Conservation (phyloP, 495 filamentous ascomycete species). For the Cercophora samala region DNA sequence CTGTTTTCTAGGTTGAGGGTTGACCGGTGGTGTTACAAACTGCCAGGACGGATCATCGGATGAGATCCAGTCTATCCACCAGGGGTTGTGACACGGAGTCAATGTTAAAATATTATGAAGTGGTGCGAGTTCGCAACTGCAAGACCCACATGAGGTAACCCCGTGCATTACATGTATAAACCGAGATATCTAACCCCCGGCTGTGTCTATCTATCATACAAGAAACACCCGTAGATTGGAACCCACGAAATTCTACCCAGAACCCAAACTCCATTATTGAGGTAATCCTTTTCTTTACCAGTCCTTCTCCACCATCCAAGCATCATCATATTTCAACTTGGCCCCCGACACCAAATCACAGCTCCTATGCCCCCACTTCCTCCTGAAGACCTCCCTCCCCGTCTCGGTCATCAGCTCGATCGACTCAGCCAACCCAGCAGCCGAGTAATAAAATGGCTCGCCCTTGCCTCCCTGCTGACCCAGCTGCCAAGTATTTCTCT, state of each 20-base stretch:
- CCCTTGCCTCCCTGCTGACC: slow-evolving; percentile 56
- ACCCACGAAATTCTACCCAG: no score
- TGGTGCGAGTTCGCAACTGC: no score
- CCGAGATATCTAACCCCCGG: background rate
- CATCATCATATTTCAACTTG: slow-evolving; percentile 45
- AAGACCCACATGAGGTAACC: no score
- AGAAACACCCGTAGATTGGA: background rate
- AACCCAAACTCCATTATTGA: background rate
- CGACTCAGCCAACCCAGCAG: slow-evolving; percentile 52
- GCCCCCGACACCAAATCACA: slow-evolving; percentile 46
- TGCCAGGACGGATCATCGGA: no score
- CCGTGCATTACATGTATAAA: no score
- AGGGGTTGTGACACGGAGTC: no score
- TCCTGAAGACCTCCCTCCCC: slow-evolving; percentile 48
- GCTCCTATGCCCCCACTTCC: slow-evolving; percentile 57
- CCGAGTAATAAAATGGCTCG: slow-evolving; percentile 58
- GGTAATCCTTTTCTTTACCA: slow-evolving; percentile 22
- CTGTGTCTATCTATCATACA: background rate
- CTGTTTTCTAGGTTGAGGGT: no score
- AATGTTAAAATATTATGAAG: no score
- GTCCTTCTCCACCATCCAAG: slow-evolving; percentile 50
- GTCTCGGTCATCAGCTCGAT: slow-evolving; percentile 52
- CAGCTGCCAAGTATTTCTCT: slow-evolving; percentile 59
- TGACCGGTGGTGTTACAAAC: no score
- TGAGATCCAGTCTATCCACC: no score